These are phyloP conservation scores for Scutellaria barbata DNA, from an alignment of 257 asterid species.

Conservation along the genomic window DNA sequence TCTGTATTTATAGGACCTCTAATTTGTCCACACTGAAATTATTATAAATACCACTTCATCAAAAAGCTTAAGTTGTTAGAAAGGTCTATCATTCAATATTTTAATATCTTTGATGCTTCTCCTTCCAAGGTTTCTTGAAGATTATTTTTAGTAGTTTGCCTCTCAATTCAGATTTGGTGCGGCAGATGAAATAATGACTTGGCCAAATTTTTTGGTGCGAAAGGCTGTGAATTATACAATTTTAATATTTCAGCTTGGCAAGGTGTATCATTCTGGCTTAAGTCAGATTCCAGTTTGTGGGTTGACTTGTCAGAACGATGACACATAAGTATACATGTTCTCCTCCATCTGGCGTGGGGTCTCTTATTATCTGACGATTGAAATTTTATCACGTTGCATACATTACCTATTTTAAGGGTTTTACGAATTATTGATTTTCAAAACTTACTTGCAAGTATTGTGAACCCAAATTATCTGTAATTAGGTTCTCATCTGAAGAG, in stretches of 20 bases:
- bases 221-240: background rate
- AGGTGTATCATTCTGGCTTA: slow-evolving; percentile 19
- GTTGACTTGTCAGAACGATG: background rate
- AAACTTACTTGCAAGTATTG: slow-evolving; percentile 20
- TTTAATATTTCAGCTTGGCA: background rate
- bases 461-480: slow-evolving; percentile 24
- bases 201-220: background rate
- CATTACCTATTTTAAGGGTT: background rate
- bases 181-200: background rate
- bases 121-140: background rate
- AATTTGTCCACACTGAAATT: no score
- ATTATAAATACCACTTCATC: no score
- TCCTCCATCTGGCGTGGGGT: slow-evolving; percentile 1
- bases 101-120: no score
- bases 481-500: slow-evolving; percentile 92
- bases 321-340: background rate
- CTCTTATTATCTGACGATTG: background rate
- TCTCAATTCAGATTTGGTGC: background rate
- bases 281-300: background rate
- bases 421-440: no score
- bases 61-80: no score
- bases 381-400: background rate
- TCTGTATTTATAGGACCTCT: no score
- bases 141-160: background rate
- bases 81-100: no score